Conservation (phyloP, 2,329 filamentous ascomycete species). For the Metarhizium robertsii region DNA sequence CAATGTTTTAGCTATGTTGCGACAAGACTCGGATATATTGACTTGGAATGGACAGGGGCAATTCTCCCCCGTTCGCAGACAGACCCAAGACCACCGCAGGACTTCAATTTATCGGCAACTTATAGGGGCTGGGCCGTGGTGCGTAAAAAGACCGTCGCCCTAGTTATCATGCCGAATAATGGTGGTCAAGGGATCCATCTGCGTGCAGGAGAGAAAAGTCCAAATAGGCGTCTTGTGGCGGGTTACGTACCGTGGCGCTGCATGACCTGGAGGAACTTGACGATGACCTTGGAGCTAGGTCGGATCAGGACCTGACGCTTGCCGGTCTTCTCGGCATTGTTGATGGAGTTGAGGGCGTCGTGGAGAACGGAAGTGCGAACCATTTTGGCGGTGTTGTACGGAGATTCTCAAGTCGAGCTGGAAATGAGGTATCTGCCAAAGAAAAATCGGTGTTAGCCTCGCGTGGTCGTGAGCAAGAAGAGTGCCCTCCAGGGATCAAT, state of each 20-base stretch:
- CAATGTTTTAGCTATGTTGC: conserved; percentile 65
- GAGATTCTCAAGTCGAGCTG: conserved; percentile 73
- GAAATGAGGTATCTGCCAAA: conserved; percentile 57
- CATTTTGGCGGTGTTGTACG: conserved; percentile 69
- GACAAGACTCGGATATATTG: conserved; percentile 75
- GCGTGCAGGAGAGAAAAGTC: not conserved
- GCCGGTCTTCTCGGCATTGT: conserved; percentile 99
- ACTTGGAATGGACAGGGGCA: conserved; percentile 9
- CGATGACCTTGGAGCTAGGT: conserved; percentile 97
- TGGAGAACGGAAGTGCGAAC: conserved; percentile 99
- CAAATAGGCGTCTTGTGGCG: not conserved
- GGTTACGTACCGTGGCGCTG: conserved; percentile 92
- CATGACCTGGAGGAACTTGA: conserved; percentile 99
- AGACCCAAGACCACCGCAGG: conserved; percentile 75
- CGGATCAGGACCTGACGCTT: conserved; percentile 99
- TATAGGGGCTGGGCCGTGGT: conserved; percentile 98
- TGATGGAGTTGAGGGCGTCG: conserved; percentile 98
- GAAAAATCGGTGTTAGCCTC: conserved; percentile 47
- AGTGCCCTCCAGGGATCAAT: conserved; percentile 50
- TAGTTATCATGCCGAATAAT: conserved; percentile 98
- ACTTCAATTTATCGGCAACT: conserved; percentile 92
- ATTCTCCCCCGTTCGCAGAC: conserved; percentile 14
- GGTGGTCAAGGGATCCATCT: conserved; percentile 10
- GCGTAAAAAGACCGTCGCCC: conserved; percentile 67
- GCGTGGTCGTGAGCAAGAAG: conserved; percentile 54